Evolutionary conservation across 108 stramenopile species (phyloP).

Genomic region (Fistulifera pelliculosa): DNA sequence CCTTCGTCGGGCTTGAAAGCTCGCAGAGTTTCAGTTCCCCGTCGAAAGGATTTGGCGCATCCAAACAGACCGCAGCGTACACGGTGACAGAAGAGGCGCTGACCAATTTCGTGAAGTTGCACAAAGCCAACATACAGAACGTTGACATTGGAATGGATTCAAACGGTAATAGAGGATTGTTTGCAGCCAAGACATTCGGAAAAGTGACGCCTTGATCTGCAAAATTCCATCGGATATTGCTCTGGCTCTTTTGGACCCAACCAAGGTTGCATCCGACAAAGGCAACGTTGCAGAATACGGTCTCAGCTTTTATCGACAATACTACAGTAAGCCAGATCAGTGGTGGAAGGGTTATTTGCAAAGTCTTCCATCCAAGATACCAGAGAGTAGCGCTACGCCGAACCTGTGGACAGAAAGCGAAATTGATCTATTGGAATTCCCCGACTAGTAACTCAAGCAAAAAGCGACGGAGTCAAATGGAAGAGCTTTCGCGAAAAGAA

Average conservation of each 20-base stretch:
- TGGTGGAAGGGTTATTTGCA: slow-evolving; percentile 35
- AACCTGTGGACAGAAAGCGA: slow-evolving; percentile 54
- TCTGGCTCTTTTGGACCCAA: slow-evolving; percentile 50
- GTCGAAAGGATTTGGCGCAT: too few species aligned
- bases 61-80: too few species aligned
- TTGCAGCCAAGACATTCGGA: slow-evolving; percentile 34
- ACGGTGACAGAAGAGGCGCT: slow-evolving; percentile 20
- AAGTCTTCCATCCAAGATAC: slow-evolving; percentile 14
- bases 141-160: slow-evolving; percentile 36
- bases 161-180: slow-evolving; percentile 40
- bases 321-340: slow-evolving; percentile 20
- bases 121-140: slow-evolving; percentile 33
- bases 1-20: too few species aligned
- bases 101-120: slow-evolving; percentile 31
- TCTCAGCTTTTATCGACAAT: slow-evolving; percentile 32
- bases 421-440: slow-evolving; percentile 47
- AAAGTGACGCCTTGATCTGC: slow-evolving; percentile 50
- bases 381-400: slow-evolving; percentile 35
- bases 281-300: slow-evolving; percentile 37
- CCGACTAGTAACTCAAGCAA: slow-evolving; percentile 30
- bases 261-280: slow-evolving; percentile 7
- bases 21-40: too few species aligned
- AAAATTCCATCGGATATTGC: slow-evolving; percentile 56
- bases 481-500: slow-evolving; percentile 22
- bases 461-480: slow-evolving; percentile 26